phyloP scores from a whole-genome alignment of 1,284 basidiomycete genomes.

The Marasmius fiardii region DNA sequence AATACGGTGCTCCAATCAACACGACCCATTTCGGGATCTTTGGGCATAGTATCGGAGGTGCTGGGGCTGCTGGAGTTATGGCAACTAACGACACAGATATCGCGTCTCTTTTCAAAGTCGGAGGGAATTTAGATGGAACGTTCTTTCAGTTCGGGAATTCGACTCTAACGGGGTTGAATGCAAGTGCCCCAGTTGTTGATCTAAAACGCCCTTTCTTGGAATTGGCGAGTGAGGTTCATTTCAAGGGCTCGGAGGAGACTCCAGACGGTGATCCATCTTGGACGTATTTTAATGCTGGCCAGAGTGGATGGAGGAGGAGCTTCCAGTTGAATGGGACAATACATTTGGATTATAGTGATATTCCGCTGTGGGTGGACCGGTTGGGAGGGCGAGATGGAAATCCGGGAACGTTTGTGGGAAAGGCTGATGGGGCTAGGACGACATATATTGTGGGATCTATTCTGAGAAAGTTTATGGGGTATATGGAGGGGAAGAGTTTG shows the following conservation, averaged over 20 bases:
- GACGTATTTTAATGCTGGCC: neutral
- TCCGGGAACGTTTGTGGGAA: neutral
- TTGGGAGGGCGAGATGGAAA: neutral
- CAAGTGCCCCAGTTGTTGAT: neutral
- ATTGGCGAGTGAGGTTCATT: neutral
- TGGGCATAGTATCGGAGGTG: neutral
- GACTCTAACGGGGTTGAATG: neutral
- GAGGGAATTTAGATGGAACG: neutral
- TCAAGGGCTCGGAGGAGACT: neutral
- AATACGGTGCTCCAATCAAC: neutral
- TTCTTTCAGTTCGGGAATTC: neutral
- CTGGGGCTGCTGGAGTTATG: neutral
- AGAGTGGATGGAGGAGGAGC: neutral
- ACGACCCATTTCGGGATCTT: neutral
- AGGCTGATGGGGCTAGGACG: neutral
- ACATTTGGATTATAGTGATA: neutral
- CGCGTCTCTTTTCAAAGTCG: neutral
- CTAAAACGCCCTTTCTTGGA: neutral
- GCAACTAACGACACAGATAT: neutral
- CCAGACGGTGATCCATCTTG: neutral
- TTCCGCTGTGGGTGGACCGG: neutral
- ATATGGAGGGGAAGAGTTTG: neutral
- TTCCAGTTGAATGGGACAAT: neutral
- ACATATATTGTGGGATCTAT: neutral
- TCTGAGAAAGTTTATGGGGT: neutral